Base-by-base conservation (phyloP, 306 rosid genomes). In the Rosa multiflora region DNA sequence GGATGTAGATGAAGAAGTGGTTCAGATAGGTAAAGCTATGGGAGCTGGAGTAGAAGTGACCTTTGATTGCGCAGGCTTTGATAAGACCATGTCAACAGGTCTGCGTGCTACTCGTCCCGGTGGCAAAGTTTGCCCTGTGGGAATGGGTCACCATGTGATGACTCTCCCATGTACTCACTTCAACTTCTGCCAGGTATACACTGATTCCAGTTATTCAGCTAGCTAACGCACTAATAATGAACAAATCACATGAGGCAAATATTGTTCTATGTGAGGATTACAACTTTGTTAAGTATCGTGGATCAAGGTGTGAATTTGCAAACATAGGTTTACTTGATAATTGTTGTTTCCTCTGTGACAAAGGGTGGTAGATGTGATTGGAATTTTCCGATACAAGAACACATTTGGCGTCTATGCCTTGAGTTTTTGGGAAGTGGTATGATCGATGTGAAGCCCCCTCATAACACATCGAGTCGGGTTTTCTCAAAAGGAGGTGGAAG, bases 321-420 rank as follows among this genome's bases (percentile, higher is more conserved):
- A 42, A 40, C 29, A 42, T 68, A 53, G 1, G 3, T 42, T n/a
- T 44, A 69, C 53, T 69, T 69, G 18, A 69, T 18, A 20, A 43
- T 11, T 5, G 53, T 75, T n/a, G 74, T 40, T 67, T 80, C 78
- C 29, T 67, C 63, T 63, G 46, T 64, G 44, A 74, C 77, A 5
- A 80, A 92, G 99, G 90, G 98, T 92, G 84, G 94, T 92, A 73
- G 99, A 91, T 26, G 91, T 95, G 80, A 72, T 95, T 77, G 98
- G 98, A 39, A 87, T 95, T 49, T 89, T 91, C 76, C 90, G 97
- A 35, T 95, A 95, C 80, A 91, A 86, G 87, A 93, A 95, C 82
- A 95, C 99, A 32, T n/a, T n/a, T 92, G 99, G 99, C 98, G 98
- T 18, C 83, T 90, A 10, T 93, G 97, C 81, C 82, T 95, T 0